Evolutionary conservation across 176 grass and related monocot species (phyloP), one percentile per base, ranked within the genome.

Genomic region (Aechmea fasciata): DNA sequence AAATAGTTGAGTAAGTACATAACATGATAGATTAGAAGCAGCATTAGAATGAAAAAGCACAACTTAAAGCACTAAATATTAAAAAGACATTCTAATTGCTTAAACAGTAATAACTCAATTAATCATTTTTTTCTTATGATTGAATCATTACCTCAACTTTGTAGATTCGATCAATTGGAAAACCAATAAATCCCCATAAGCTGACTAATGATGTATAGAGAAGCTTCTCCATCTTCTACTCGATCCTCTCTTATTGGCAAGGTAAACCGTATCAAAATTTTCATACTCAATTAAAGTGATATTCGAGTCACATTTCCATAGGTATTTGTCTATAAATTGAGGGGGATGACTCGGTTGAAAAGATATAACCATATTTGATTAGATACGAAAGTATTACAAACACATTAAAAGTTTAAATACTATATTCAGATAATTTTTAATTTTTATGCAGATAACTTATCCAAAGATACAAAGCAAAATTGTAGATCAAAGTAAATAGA

Each of bases 161-260:
- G 85, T 80, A 3, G 54, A 23, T 11, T 71, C 6, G 4, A 72
- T 75, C 48, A 89, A 71, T 64, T 96, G 70, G 68, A 96, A 89
- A 29, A 96, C 81, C 13, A 91, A 12, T 19, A 81, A 83, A 64
- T 96, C 92, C 20, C 92, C 92, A 51, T 96, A 85, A 11, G 91
- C 85, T 50, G 91, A 75, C 49, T 91, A 49, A 61, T 96, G 92
- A 1, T 86, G 0, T 7, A 91, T 75, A 75, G 88, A 6, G 18
- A 96, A 91, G 14, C 78, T 81, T 64, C 83, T 89, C 88, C 92
- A 91, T 3, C 85, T 80, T 0, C 57, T 85, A 65, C 92, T 91
- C 49, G 91, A 74, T 49, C 88, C 92, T 5, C 0, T 48, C 79
- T 86, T 96, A 11, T 49, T 71, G 0, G 80, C 78, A 41, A 96